phyloP scores from a whole-genome alignment of 495 filamentous ascomycete species.

The Penicillium subrubescens region DNA sequence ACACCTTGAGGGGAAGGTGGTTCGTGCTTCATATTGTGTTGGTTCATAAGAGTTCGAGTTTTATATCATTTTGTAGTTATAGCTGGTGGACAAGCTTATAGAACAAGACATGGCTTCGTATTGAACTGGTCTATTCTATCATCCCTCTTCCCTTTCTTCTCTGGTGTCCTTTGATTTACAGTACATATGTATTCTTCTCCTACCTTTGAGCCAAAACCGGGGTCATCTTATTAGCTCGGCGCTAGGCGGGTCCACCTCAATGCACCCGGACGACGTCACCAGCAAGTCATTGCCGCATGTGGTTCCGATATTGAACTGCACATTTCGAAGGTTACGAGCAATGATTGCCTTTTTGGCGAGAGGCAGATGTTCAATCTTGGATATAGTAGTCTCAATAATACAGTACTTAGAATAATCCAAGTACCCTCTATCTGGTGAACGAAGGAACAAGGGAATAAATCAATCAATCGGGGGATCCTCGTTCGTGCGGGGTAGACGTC shows the following conservation, averaged over 20 bases:
- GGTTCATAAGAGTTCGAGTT: neutral
- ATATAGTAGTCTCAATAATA: neutral
- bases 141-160: neutral
- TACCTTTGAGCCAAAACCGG: neutral
- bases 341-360: neutral
- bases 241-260: constrained; percentile 7
- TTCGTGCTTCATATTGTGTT: neutral
- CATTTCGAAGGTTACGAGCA: constrained; percentile 10
- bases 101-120: neutral
- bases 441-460: neutral
- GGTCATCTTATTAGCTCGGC: constrained; percentile 10
- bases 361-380: neutral
- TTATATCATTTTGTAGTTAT: neutral
- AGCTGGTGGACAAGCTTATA: neutral
- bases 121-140: neutral
- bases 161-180: neutral
- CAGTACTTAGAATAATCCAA: neutral
- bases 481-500: constrained; percentile 17
- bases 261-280: constrained; percentile 31
- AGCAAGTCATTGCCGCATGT: constrained; percentile 25
- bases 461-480: neutral
- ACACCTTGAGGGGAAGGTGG: neutral
- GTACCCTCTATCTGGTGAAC: neutral
- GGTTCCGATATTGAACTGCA: neutral
- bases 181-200: neutral